A percentile compares a stretch with the other conserved stretches of the same genome.
phyloP scores from a whole-genome alignment of 441 rosid genomes.

The Brassica hybrid region DNA sequence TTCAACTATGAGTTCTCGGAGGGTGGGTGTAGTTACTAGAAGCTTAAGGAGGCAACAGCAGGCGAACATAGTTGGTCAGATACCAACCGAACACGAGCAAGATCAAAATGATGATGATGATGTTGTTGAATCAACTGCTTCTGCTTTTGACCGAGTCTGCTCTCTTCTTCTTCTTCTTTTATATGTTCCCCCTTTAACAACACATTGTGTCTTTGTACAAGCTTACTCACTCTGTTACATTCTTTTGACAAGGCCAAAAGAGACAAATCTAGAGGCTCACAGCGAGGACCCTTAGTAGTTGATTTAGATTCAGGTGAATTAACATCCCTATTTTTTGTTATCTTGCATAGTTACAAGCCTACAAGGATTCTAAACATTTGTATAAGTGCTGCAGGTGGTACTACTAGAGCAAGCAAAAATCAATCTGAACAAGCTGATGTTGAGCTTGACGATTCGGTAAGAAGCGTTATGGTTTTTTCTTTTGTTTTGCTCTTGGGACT shows the following conservation, averaged over 20 bases:
- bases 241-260: constrained; percentile 62
- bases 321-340: no score
- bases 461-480: not conserved
- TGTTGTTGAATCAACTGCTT: constrained; percentile 77
- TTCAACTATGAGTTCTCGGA: constrained; percentile 14
- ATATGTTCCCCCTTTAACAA: not conserved
- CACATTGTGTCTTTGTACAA: constrained; percentile 10
- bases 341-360: no score
- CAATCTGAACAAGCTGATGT: not conserved
- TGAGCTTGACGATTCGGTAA: not conserved
- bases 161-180: constrained; percentile 1
- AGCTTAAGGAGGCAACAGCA: constrained; percentile 11
- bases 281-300: constrained; percentile 44
- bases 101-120: constrained; percentile 58
- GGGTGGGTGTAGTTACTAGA: constrained; percentile 16
- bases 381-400: constrained; percentile 52
- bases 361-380: no score
- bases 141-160: constrained; percentile 80
- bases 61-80: not conserved
- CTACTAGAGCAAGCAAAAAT: constrained; percentile 45
- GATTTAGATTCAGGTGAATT: constrained; percentile 74
- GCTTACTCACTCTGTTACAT: constrained; percentile 23
- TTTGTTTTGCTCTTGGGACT: not conserved
- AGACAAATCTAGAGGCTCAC: constrained; percentile 54
- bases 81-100: constrained; percentile 31